phyloP scores from a whole-genome alignment of 192 early-diverging fungal species.

The Haplosporangium gracile region DNA sequence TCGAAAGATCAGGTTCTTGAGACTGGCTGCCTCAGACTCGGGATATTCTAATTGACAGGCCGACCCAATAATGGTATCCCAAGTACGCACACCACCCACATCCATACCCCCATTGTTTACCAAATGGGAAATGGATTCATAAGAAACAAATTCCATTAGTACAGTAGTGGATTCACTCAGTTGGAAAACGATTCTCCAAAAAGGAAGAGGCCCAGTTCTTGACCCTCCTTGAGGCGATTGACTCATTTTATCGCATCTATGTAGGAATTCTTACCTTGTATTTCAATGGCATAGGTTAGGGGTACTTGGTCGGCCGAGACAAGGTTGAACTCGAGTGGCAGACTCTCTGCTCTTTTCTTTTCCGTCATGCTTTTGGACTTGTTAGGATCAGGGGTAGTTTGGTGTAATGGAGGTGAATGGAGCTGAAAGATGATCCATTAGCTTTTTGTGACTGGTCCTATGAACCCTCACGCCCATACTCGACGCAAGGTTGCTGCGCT shows the following conservation, averaged over 20 bases:
- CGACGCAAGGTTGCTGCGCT: background rate
- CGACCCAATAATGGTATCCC: background rate
- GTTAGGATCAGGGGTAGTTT: background rate
- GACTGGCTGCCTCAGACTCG: constrained; percentile 60
- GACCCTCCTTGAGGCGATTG: background rate
- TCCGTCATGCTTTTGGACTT: background rate
- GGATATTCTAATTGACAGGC: constrained; percentile 44
- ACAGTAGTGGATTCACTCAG: too few relatives aligned
- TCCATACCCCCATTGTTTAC: background rate
- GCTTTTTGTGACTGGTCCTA: background rate
- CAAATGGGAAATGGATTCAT: background rate
- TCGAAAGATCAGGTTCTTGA: constrained; percentile 57
- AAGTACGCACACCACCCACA: background rate
- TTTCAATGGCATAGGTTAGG: constrained; percentile 17
- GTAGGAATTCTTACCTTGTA: constrained; percentile 1
- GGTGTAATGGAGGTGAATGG: background rate
- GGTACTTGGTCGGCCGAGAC: constrained; percentile 13
- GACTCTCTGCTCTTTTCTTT: background rate
- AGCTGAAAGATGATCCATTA: background rate
- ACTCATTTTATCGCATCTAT: background rate
- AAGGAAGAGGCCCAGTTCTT: background rate
- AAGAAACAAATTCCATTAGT: background rate
- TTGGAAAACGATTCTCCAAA: background rate
- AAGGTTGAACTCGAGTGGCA: constrained; percentile 10
- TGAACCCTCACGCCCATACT: background rate